Evolutionary conservation across 129 eudicot genomes (phyloP).

Genomic region (Centrapalus pauciflorus): DNA sequence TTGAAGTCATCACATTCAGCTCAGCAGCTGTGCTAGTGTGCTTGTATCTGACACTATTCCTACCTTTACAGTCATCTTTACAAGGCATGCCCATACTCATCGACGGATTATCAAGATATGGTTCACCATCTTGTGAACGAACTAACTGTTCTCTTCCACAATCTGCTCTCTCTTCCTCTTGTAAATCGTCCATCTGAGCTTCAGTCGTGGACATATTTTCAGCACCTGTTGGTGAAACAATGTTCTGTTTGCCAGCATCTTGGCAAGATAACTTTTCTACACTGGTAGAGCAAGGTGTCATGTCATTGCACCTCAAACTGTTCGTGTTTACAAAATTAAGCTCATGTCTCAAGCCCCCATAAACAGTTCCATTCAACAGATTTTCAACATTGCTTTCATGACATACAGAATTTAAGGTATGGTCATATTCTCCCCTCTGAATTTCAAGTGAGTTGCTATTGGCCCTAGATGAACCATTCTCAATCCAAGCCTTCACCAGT

Average conservation of each 20-base stretch:
- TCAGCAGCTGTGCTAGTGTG: conserved; percentile 11
- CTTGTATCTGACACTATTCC: background rate
- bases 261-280: conserved; percentile 11
- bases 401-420: background rate
- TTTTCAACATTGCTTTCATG: conserved; percentile 11
- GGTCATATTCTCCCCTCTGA: conserved; percentile 6
- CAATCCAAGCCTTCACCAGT: conserved; percentile 26
- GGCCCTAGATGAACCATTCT: conserved; percentile 15
- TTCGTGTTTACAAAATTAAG: background rate
- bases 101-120: conserved; percentile 12
- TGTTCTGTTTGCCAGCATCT: conserved; percentile 26
- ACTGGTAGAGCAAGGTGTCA: conserved; percentile 2
- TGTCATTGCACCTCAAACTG: conserved; percentile 15
- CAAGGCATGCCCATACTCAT: conserved; percentile 11
- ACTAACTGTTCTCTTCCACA: conserved; percentile 23
- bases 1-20: conserved; percentile 12
- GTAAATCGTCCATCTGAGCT: conserved; percentile 18
- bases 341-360: conserved; percentile 8
- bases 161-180: conserved; percentile 15
- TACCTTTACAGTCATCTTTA: conserved; percentile 16
- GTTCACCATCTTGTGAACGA: conserved; percentile 15
- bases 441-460: conserved; percentile 7
- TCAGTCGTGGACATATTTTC: conserved; percentile 15
- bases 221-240: conserved; percentile 15
- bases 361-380: background rate